Base-by-base conservation (phyloP, 495 filamentous ascomycete species). In the Podospora comata region DNA sequence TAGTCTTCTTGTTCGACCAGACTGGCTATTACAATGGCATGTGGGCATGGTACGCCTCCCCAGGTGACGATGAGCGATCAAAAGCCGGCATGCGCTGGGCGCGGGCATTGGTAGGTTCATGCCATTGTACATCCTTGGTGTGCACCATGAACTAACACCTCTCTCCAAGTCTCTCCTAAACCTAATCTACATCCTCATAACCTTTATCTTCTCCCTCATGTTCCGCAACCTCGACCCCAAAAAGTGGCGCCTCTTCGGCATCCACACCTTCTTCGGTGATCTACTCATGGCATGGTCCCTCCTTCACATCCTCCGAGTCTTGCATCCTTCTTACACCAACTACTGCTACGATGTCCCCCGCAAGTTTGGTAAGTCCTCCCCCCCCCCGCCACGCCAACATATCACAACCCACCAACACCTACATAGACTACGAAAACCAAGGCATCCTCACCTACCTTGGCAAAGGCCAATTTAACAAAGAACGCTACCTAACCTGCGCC, bases 311-410 rank as follows among this genome's bases (percentile, higher is more conserved):
- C 32, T 63, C 30, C 48, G 28, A 28, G 32, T 63, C 28, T 7
- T 63, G 61, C n/a, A 63, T 32, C 13, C 11, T 13, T 32, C 61
- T 48, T 63, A 63, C 15, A 20, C 27, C 7, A 32, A 32, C 27
- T 63, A 63, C n/a, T 63, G 61, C 61, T 39, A 63, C n/a, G 32
- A 34, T 23, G 5, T 32, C 61, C 61, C 61, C 6, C 61, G 61
- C 13, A 32, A 20, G 16, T 63, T 63, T 26, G 61, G 61, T 63
- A 6, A 63, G 61, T n/a, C 27, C 48, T 20, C n/a, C 23, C 23
- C n/a, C 23, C n/a, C 18, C 18, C 0, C 11, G 28, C 30, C 30
- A 18, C 16, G 5, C 32, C 30, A 5, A 9, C 27, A 5, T 9
- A 19, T n/a, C 60, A 59, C 20, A 27, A 58, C 56, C 3, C 13